These are phyloP conservation scores for Chaetomium olivaceum DNA, from an alignment of 2,329 filamentous ascomycete genomes.

Conservation along the genomic window DNA sequence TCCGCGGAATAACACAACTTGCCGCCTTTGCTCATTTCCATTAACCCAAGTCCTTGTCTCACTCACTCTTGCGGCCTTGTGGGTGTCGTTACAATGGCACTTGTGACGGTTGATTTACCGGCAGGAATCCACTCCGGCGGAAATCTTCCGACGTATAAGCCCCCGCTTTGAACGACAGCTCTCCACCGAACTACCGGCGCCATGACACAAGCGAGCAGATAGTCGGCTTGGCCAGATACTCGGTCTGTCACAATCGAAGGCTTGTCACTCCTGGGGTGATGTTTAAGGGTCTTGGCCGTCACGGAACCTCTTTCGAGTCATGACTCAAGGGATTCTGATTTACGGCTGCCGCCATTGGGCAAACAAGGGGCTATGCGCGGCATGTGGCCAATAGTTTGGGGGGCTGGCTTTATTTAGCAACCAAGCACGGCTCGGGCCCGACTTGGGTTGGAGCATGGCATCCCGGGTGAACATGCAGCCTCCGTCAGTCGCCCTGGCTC, in stretches of 20 bases:
- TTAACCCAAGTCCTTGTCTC: not conserved
- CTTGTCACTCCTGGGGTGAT: not conserved
- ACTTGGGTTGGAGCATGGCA: constrained; percentile 1
- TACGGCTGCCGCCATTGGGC: not conserved
- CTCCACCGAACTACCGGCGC: constrained; percentile 1
- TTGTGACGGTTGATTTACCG: not conserved
- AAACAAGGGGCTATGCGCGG: not conserved
- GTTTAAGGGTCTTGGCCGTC: not conserved
- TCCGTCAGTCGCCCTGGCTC: not conserved
- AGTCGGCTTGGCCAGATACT: not conserved
- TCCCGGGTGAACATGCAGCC: not conserved
- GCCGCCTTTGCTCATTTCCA: not conserved
- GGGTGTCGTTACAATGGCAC: not conserved
- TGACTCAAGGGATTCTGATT: not conserved
- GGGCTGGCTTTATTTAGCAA: constrained; percentile 22
- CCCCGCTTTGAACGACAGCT: not conserved
- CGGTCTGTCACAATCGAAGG: not conserved
- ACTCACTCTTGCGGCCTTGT: not conserved
- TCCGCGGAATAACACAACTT: not conserved
- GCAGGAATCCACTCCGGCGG: constrained; percentile 1
- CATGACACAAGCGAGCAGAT: not conserved
- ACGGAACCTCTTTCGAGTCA: not conserved
- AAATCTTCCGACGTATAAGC: not conserved
- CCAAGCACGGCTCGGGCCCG: constrained; percentile 24
- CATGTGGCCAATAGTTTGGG: constrained; percentile 18